phyloP scores from a whole-genome alignment of 129 eudicot genomes.

The Tagetes erecta region DNA sequence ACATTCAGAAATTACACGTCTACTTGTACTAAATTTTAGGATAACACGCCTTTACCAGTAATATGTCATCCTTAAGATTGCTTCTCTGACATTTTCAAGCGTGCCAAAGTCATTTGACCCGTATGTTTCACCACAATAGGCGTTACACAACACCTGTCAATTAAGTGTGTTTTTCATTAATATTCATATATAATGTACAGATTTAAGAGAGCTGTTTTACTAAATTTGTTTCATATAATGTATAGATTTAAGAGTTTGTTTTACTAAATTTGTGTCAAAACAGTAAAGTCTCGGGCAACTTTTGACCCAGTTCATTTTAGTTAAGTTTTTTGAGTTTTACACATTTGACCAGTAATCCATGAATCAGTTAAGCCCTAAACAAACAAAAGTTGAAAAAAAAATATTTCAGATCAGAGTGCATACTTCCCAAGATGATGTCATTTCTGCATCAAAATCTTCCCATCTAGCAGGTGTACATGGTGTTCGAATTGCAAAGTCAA shows the following conservation, averaged over 20 bases:
- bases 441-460: conserved; percentile 87
- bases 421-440: conserved; percentile 96
- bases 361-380: background rate
- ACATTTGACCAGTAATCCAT: background rate
- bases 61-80: conserved; percentile 90
- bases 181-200: background rate
- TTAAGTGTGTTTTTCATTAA: background rate
- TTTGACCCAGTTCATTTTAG: background rate
- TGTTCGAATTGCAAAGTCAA: conserved; percentile 81
- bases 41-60: conserved; percentile 66
- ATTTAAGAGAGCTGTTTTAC: background rate
- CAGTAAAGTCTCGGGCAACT: background rate
- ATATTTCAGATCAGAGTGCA: conserved; percentile 10
- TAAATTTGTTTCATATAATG: background rate
- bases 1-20: background rate
- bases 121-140: conserved; percentile 81
- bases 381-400: conserved; percentile 8
- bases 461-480: conserved; percentile 94
- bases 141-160: conserved; percentile 74
- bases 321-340: background rate
- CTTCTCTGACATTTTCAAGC: conserved; percentile 80
- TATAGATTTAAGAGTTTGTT: no score
- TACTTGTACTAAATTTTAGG: background rate
- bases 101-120: conserved; percentile 78
- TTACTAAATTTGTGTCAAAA: background rate